Evolutionary conservation across 1,284 basidiomycete species (phyloP), one percentile per base, ranked within the genome.

Genomic region (Pseudozyma pruni): DNA sequence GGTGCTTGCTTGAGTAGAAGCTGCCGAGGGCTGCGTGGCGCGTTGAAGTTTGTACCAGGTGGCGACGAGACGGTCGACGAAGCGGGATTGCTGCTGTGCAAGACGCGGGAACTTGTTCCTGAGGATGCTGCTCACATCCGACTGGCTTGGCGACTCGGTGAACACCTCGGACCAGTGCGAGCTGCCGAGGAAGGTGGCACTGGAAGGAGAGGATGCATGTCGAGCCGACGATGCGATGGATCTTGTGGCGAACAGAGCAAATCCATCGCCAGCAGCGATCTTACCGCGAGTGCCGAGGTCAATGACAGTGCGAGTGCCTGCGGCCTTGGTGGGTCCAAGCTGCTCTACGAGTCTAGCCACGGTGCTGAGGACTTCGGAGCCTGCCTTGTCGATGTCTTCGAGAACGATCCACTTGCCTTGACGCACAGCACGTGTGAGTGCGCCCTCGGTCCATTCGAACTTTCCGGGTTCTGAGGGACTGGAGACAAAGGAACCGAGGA

Each of bases 391-490:
- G 44, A 98, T 89, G 78, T 98, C 93, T 80, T 96, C 90, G 40
- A 98, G 87, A 2, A 98, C 89, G 2, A 98, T 86, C 95, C 96
- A 98, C 79, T 90, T 89, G 13, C 96, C 96, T 72, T 92, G 89
- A 38, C 89, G 87, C 85, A 98, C 90, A 0, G 95, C 91, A 42
- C 91, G 90, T 7, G 95, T 90, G 41, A 99, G 86, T 0, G 94
- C 91, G 11, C 96, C 96, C 74, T 98, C 94, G 81, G 91, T 91
- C 91, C 94, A 98, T 78, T 95, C 92, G 75, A 98, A 99, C 0
- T 89, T 89, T 10, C 96, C 96, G 0, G 93, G 90, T 35, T 88
- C 87, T 1, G 88, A 90, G 0, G 91, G 86, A 0, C 94, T 97
- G 1, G 95, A 96, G 3, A 93, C 86, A 64, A 98, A 96, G 2